Evolutionary conservation across 495 filamentous ascomycete genomes (phyloP), one percentile per base, ranked within the genome.

Genomic region (Hapsidospora chrysogenum): DNA sequence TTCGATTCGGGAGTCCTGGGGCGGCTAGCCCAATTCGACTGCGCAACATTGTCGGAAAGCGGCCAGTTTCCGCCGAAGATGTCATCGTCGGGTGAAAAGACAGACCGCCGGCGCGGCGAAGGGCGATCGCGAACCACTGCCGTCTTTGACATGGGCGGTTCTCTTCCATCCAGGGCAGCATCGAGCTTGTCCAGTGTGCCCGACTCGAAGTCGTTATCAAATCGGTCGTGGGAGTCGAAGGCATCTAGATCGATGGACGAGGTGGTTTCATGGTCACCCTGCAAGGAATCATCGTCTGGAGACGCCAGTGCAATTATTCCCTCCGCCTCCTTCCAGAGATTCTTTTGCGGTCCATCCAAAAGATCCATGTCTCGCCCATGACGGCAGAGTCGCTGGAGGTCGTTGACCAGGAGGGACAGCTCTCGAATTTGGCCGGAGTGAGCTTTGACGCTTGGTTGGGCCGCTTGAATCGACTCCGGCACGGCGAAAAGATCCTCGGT

Each of bases 351-450:
- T 0, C 80, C 80, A 38, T 64, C 46, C 17, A 80, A 55, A 32
- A 87, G 61, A 22, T 68, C 68, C 46, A 81, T 67, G 22, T 75
- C 68, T 31, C 68, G 72, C 6, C 73, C 84, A 17, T 80, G 74
- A 38, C 84, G 85, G 32, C 86, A 63, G 34, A 89, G 69, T 50
- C 85, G 76, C 44, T 65, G 63, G 37, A 67, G 38, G 44, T 65
- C 61, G 31, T 67, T 67, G 31, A 92, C 84, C 9, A 92, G 56
- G 15, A 87, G 50, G 8, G 80, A 86, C 33, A 92, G 57, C 52
- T 92, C 84, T 28, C 83, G 73, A 13, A 92, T 83, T 40, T 86
- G 81, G 16, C 82, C 84, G 23, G 83, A 82, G 49, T 92, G 81
- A 11, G 82, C 83, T 44, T 76, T 78, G 17, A 92, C 74, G 41